Evolutionary conservation across 78 protist genomes (phyloP).

Genomic region (Dictyostelium firmibasis): DNA sequence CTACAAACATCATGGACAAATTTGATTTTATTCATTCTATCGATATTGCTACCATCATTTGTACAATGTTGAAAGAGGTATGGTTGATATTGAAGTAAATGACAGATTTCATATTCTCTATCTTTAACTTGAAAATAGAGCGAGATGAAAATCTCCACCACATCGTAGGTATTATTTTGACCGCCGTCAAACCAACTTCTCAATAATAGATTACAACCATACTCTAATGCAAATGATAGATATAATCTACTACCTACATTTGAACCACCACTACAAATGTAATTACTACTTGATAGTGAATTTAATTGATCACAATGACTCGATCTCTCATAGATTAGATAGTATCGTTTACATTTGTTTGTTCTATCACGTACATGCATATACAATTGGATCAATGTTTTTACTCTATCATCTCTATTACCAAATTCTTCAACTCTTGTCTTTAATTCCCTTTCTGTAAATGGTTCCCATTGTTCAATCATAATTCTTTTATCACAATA

Average conservation of each 20-base stretch:
- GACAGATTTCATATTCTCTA: not conserved
- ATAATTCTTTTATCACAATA: not conserved
- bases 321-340: not conserved
- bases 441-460: not conserved
- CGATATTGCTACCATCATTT: not conserved
- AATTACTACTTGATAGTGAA: not conserved
- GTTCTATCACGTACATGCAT: not conserved
- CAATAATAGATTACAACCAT: not conserved
- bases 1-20: not conserved
- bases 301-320: not conserved
- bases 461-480: not conserved
- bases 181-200: conserved; percentile 18
- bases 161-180: not conserved
- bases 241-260: not conserved
- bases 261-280: not conserved
- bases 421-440: not conserved
- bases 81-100: not conserved
- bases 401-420: not conserved
- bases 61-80: not conserved
- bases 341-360: not conserved
- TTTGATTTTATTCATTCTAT: not conserved
- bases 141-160: not conserved
- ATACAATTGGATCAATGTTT: not conserved
- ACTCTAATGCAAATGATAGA: not conserved
- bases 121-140: not conserved